phyloP scores from a whole-genome alignment of 2,329 filamentous ascomycete genomes.

The Aspergillus neoniger region DNA sequence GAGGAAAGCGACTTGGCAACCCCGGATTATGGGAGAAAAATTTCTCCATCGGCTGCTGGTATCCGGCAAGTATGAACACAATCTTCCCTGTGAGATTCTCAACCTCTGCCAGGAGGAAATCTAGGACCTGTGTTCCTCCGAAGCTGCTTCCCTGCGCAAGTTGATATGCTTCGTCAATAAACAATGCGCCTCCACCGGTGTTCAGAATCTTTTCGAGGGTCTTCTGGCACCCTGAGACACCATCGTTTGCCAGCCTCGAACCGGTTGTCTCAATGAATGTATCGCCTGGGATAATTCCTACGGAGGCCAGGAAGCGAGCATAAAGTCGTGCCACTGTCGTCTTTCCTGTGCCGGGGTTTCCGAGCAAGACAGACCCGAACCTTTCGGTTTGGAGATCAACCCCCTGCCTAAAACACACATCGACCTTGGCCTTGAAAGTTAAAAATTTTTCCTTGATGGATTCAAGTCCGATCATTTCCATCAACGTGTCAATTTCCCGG shows the following conservation, averaged over 20 bases:
- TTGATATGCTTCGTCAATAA: conserved; percentile 81
- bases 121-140: conserved; percentile 66
- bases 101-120: conserved; percentile 71
- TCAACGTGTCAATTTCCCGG: conserved; percentile 61
- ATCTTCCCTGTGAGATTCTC: conserved; percentile 71
- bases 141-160: conserved; percentile 60
- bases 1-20: conserved; percentile 68
- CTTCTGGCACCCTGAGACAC: conserved; percentile 60
- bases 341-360: conserved; percentile 77
- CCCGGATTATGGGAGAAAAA: conserved; percentile 76
- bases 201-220: conserved; percentile 60
- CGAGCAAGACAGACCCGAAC: conserved; percentile 64
- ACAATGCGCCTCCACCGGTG: conserved; percentile 66
- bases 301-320: conserved; percentile 62
- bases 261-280: conserved; percentile 69
- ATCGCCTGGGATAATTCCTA: conserved; percentile 63
- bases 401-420: conserved; percentile 60
- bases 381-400: conserved; percentile 59
- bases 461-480: conserved; percentile 72
- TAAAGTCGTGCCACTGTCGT: conserved; percentile 75
- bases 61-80: conserved; percentile 72
- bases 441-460: conserved; percentile 67
- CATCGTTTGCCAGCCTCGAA: conserved; percentile 63
- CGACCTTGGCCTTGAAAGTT: conserved; percentile 63
- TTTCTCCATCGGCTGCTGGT: conserved; percentile 71